A percentile compares a stretch with the other conserved stretches of the same genome.
phyloP scores from a whole-genome alignment of 768 basidiomycete genomes.

The Coprinopsis cinerea region DNA sequence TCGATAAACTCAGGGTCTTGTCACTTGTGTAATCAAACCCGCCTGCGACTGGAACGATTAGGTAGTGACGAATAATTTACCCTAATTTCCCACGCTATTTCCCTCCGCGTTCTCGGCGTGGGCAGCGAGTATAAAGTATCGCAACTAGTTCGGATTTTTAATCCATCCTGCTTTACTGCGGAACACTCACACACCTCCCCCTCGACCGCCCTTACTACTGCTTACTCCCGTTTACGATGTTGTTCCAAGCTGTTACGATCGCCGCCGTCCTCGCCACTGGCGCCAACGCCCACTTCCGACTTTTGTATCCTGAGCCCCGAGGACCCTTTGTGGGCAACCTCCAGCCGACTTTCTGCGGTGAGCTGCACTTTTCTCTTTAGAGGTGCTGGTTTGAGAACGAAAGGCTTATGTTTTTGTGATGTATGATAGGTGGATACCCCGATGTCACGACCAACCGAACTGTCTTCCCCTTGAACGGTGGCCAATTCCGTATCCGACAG shows the following conservation, averaged over 20 bases:
- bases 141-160: background rate
- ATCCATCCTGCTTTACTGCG: background rate
- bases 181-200: background rate
- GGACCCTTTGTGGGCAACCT: constrained; percentile 56
- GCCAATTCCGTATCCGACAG: constrained; percentile 53
- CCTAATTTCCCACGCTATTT: background rate
- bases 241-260: constrained; percentile 22
- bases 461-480: constrained; percentile 59
- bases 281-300: constrained; percentile 68
- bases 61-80: too few relatives aligned
- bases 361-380: too few relatives aligned
- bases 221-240: background rate
- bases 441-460: constrained; percentile 50
- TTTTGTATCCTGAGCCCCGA: constrained; percentile 65
- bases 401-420: too few relatives aligned
- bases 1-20: too few relatives aligned
- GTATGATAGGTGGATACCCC: constrained; percentile 54
- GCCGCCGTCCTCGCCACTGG: constrained; percentile 28
- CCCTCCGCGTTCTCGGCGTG: too few relatives aligned
- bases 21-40: too few relatives aligned
- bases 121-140: too few relatives aligned
- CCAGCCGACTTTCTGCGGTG: constrained; percentile 64
- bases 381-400: too few relatives aligned
- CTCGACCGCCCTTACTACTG: background rate
- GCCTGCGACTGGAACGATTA: too few relatives aligned